Evolutionary conservation across 2,329 filamentous ascomycete genomes (phyloP).

Genomic region (Amylocarpus encephaloides): DNA sequence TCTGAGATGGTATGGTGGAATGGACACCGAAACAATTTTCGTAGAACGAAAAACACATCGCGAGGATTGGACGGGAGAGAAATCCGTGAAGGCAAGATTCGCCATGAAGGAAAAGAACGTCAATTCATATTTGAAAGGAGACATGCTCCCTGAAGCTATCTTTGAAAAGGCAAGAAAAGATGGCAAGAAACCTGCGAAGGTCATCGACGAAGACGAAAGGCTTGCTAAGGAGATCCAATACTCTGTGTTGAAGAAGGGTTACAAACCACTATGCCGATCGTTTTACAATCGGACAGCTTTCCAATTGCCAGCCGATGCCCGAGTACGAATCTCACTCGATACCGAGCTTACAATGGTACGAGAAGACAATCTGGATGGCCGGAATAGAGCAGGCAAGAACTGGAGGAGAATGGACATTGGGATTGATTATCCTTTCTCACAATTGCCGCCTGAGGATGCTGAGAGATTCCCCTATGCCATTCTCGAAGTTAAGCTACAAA

Average conservation of each 20-base stretch:
- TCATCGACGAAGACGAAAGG: conserved; percentile 85
- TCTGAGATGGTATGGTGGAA: conserved; percentile 93
- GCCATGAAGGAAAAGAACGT: conserved; percentile 95
- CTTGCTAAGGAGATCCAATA: conserved; percentile 91
- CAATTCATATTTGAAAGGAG: conserved; percentile 80
- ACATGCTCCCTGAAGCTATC: conserved; percentile 77
- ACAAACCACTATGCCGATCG: conserved; percentile 83
- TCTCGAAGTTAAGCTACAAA: conserved; percentile 95
- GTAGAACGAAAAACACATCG: conserved; percentile 97
- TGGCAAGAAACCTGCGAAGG: conserved; percentile 86
- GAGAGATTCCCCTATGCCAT: conserved; percentile 94
- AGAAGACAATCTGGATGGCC: conserved; percentile 89
- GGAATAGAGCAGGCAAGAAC: conserved; percentile 70
- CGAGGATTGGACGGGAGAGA: conserved; percentile 98
- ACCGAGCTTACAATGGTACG: conserved; percentile 93
- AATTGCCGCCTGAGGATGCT: conserved; percentile 77
- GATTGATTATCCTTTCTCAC: conserved; percentile 88
- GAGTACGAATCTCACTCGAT: conserved; percentile 93
- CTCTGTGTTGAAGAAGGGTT: conserved; percentile 77
- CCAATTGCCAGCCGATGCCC: conserved; percentile 90
- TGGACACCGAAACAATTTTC: conserved; percentile 93
- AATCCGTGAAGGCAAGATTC: conserved; percentile 97
- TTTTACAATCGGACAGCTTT: conserved; percentile 99
- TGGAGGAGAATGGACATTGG: conserved; percentile 98
- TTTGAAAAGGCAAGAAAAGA: conserved; percentile 97